phyloP scores from a whole-genome alignment of 2,329 filamentous ascomycete species.

The Arthrobotrys iridis region DNA sequence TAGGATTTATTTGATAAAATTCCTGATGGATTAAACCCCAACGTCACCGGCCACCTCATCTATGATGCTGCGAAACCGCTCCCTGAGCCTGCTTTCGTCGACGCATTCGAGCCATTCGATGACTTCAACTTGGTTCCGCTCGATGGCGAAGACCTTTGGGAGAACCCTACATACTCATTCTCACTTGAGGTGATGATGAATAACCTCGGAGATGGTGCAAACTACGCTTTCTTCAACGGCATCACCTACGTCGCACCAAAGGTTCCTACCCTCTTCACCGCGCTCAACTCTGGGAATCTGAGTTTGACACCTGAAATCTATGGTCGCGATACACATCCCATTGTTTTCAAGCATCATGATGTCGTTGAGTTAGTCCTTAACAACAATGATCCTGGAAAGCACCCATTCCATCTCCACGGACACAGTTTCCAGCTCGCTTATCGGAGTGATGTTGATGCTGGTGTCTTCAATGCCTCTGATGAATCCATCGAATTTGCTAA shows the following conservation, averaged over 20 bases:
- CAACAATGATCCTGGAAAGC: slow-evolving; percentile 62
- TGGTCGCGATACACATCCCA: slow-evolving; percentile 72
- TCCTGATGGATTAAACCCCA: slow-evolving; percentile 74
- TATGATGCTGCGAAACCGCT: slow-evolving; percentile 66
- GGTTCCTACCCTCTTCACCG: slow-evolving; percentile 83
- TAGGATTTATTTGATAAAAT: slow-evolving; percentile 74
- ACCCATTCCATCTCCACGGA: slow-evolving; percentile 67
- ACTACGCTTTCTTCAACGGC: slow-evolving; percentile 79
- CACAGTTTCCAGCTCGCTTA: slow-evolving; percentile 75
- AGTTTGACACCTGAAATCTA: slow-evolving; percentile 72
- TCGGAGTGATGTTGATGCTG: slow-evolving; percentile 69
- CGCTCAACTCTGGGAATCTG: slow-evolving; percentile 69
- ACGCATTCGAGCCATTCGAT: slow-evolving; percentile 75
- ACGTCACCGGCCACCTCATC: slow-evolving; percentile 73
- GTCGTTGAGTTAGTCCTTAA: slow-evolving; percentile 64
- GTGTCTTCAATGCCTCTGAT: slow-evolving; percentile 66
- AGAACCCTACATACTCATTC: slow-evolving; percentile 72
- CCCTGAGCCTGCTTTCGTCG: slow-evolving; percentile 67
- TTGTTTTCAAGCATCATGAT: slow-evolving; percentile 56
- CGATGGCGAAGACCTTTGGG: slow-evolving; percentile 71
- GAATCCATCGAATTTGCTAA: slow-evolving; percentile 65
- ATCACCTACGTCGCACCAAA: slow-evolving; percentile 78
- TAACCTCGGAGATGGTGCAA: slow-evolving; percentile 73
- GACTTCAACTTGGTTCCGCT: slow-evolving; percentile 76
- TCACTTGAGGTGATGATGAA: slow-evolving; percentile 73